Evolutionary conservation across 306 rosid species (phyloP).

Genomic region (Heteromeles arbutifolia): DNA sequence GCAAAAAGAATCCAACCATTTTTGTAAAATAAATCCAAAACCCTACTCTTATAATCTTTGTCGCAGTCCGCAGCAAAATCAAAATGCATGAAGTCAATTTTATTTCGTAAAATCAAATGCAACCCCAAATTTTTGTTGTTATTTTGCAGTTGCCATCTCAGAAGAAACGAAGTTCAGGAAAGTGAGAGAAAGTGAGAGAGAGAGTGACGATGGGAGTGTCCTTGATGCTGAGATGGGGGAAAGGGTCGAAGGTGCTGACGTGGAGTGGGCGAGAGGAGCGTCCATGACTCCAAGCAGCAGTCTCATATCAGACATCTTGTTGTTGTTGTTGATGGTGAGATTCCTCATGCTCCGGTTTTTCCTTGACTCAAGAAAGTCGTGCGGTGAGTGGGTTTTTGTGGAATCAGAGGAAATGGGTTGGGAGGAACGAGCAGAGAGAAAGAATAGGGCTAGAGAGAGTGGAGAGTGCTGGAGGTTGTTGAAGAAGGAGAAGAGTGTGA

Average conservation of each 20-base stretch:
- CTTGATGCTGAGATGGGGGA: conserved; percentile 88
- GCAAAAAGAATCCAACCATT: background rate
- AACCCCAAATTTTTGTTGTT: background rate
- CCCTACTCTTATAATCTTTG: background rate
- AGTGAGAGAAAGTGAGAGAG: background rate
- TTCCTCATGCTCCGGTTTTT: background rate
- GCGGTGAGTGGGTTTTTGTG: background rate
- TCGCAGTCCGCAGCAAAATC: background rate
- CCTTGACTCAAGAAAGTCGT: background rate
- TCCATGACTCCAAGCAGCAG: conserved; percentile 92
- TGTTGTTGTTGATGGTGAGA: conserved; percentile 22
- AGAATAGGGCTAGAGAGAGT: background rate
- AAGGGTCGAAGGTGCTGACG: conserved; percentile 69
- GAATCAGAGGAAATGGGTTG: background rate
- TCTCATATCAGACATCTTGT: conserved; percentile 84
- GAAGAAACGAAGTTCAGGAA: background rate
- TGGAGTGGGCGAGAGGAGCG: conserved; percentile 88
- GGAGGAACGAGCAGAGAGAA: background rate
- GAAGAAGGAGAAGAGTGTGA: background rate
- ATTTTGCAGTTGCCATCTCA: background rate
- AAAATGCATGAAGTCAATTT: background rate
- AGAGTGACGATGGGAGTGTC: conserved; percentile 84
- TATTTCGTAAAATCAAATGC: background rate
- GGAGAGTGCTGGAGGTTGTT: background rate
- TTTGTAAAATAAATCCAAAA: background rate